Percentiles rank a stretch among this genome's conserved stretches.
Evolutionary conservation across 2,329 filamentous ascomycete species (phyloP).

Genomic region (Phaeosphaeriaceae sp.): DNA sequence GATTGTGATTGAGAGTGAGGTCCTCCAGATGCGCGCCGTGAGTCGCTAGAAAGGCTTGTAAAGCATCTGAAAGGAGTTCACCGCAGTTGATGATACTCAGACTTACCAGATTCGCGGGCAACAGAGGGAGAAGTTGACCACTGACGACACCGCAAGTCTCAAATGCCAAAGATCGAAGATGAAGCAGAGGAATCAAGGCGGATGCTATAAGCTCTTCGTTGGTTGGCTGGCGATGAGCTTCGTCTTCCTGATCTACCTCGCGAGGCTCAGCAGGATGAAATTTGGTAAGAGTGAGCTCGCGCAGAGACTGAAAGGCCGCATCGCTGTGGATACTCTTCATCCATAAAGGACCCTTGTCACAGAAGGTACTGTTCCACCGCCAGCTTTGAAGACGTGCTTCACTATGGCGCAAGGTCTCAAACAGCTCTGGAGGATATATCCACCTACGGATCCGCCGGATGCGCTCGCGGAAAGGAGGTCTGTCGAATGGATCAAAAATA

Average conservation of each 20-base stretch:
- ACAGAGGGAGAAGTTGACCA: conserved; percentile 68
- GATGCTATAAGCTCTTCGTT: conserved; percentile 55
- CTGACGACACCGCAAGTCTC: conserved; percentile 78
- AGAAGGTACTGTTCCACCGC: conserved; percentile 64
- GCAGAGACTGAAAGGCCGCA: conserved; percentile 45
- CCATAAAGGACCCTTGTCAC: conserved; percentile 42
- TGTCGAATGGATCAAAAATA: conserved; percentile 73
- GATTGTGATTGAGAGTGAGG: conserved; percentile 79
- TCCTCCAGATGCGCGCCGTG: conserved; percentile 72
- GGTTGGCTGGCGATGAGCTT: conserved; percentile 25
- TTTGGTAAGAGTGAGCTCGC: conserved; percentile 45
- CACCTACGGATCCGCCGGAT: conserved; percentile 64
- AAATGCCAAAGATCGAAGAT: conserved; percentile 72
- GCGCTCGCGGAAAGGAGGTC: conserved; percentile 69
- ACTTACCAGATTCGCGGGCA: conserved; percentile 71
- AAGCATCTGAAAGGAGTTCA: conserved; percentile 71
- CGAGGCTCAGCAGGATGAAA: conserved; percentile 31
- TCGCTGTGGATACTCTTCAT: conserved; percentile 56
- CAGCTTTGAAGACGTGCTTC: conserved; percentile 57
- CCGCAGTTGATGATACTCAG: conserved; percentile 82
- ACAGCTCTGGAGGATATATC: conserved; percentile 72
- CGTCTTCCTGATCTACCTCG: conserved; percentile 19
- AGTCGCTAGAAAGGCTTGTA: conserved; percentile 69
- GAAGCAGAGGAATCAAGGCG: conserved; percentile 64
- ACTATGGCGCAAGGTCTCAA: conserved; percentile 65